These are phyloP conservation scores for Vanrija humicola DNA, from an alignment of 1,284 basidiomycete species.

Conservation along the genomic window DNA sequence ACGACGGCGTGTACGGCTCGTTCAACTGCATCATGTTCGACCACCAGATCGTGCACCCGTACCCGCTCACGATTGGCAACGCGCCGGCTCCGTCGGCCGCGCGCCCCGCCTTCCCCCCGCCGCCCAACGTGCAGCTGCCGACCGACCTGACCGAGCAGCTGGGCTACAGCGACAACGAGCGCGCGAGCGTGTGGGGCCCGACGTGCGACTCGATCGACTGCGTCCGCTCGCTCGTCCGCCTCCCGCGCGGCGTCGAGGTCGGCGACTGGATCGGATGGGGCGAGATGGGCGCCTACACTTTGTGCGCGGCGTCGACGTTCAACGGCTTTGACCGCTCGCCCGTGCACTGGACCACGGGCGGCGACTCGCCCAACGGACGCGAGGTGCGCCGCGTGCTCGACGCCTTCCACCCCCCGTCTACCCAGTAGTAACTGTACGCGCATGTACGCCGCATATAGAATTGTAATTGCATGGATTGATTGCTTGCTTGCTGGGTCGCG, in stretches of 20 bases:
- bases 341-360: slow-evolving; percentile 47
- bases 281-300: slow-evolving; percentile 90
- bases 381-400: slow-evolving; percentile 8
- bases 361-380: slow-evolving; percentile 9
- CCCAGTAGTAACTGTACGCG: background rate
- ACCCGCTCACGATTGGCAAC: slow-evolving; percentile 60
- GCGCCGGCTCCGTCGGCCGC: slow-evolving; percentile 31
- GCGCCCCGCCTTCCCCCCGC: slow-evolving; percentile 44
- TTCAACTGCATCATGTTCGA: slow-evolving; percentile 98
- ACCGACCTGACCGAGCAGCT: slow-evolving; percentile 47
- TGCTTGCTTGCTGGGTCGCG: background rate
- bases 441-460: background rate
- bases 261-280: slow-evolving; percentile 91
- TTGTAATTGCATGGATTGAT: background rate
- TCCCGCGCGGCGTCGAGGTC: slow-evolving; percentile 65
- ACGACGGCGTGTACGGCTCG: slow-evolving; percentile 95
- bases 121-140: slow-evolving; percentile 45
- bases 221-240: slow-evolving; percentile 59
- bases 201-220: slow-evolving; percentile 91
- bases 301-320: slow-evolving; percentile 84
- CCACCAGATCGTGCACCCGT: slow-evolving; percentile 80
- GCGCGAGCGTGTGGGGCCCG: slow-evolving; percentile 56
- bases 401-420: background rate
- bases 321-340: slow-evolving; percentile 58
- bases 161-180: slow-evolving; percentile 50